These are phyloP conservation scores for Plasmodium berghei DNA, from an alignment of 169 alveolate species.

Conservation along the genomic window DNA sequence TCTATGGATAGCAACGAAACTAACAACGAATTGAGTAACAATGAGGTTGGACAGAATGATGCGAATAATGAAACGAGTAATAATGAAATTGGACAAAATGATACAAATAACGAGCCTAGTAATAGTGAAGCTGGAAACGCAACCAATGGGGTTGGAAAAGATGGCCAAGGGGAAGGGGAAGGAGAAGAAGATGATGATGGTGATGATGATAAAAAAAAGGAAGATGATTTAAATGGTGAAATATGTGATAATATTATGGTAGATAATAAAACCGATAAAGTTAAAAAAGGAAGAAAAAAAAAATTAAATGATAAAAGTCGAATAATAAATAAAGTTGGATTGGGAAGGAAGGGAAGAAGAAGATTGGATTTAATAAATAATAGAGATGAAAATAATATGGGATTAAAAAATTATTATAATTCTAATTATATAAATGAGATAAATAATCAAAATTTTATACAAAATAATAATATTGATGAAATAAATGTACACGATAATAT, in stretches of 20 bases:
- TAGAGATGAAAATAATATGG: constrained; percentile 28
- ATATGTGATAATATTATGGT: constrained; percentile 6
- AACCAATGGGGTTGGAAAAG: not conserved
- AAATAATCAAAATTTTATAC: not conserved
- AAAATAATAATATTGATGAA: constrained; percentile 21
- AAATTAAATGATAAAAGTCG: constrained; percentile 56
- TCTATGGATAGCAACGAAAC: no score
- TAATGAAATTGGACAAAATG: no score
- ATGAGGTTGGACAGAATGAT: no score
- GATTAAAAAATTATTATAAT: constrained; percentile 8
- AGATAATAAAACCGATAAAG: constrained; percentile 18
- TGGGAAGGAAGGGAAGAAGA: constrained; percentile 16
- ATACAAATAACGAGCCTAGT: no score
- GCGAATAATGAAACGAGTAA: no score
- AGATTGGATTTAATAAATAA: not conserved
- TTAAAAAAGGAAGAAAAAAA: constrained; percentile 21
- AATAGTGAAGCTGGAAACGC: no score
- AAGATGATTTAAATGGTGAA: constrained; percentile 16
- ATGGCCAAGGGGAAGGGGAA: not conserved
- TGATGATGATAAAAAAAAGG: not conserved
- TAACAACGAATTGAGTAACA: no score
- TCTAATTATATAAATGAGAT: not conserved
- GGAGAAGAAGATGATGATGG: not conserved
- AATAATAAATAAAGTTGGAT: constrained; percentile 34
- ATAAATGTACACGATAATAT: constrained; percentile 12